Percentiles rank a stretch among this genome's conserved stretches.
phyloP scores from a whole-genome alignment of 1,284 basidiomycete species.

The Pascua sp. region DNA sequence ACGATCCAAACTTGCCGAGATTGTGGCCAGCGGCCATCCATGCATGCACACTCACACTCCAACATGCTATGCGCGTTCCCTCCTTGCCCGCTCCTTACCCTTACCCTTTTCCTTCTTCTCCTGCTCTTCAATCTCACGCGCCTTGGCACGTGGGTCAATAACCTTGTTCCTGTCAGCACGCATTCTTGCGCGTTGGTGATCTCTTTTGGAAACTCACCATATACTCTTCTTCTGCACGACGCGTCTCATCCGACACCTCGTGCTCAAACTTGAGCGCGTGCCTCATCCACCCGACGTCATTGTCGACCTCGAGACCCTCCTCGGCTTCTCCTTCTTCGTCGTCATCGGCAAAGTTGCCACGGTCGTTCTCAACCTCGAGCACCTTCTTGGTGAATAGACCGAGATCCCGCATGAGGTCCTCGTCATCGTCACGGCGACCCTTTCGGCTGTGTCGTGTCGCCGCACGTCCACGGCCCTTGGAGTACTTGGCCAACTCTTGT shows the following conservation, averaged over 20 bases:
- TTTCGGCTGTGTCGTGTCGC: constrained; percentile 32
- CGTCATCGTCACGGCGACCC: constrained; percentile 61
- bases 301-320: constrained; percentile 66
- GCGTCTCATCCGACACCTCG: constrained; percentile 63
- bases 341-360: constrained; percentile 8
- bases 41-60: too few species aligned
- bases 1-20: not conserved
- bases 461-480: constrained; percentile 63
- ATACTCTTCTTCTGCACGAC: constrained; percentile 81
- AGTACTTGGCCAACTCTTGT: constrained; percentile 74
- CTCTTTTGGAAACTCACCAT: constrained; percentile 59
- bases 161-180: constrained; percentile 29
- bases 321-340: constrained; percentile 42
- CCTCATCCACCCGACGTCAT: constrained; percentile 72
- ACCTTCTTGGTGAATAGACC: constrained; percentile 69
- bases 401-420: constrained; percentile 64
- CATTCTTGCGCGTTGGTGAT: too few species aligned
- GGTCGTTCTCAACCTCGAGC: constrained; percentile 36
- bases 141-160: constrained; percentile 49
- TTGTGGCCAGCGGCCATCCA: not conserved
- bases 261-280: constrained; percentile 75
- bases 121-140: constrained; percentile 32
- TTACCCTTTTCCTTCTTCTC: constrained; percentile 16
- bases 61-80: too few species aligned
- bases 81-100: not conserved